Conservation (phyloP, 768 basidiomycete species). For the Scleroderma citrinum region DNA sequence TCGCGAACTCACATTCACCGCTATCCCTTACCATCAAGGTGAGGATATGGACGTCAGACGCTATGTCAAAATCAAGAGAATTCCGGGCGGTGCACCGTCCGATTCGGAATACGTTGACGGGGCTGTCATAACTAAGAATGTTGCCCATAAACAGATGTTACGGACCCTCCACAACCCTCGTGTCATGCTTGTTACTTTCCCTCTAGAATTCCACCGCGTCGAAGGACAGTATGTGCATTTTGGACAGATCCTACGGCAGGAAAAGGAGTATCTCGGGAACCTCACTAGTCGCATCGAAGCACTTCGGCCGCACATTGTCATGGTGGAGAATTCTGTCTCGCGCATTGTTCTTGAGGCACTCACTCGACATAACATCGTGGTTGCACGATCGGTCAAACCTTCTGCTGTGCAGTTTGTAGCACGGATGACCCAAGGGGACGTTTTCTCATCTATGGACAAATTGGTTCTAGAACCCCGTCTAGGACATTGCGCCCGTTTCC, state of each 20-base stretch:
- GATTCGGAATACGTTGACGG: constrained; percentile 98
- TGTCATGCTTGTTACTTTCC: constrained; percentile 95
- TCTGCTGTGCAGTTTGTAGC: constrained; percentile 84
- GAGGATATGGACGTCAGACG: constrained; percentile 93
- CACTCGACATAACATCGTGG: constrained; percentile 78
- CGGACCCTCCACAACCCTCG: constrained; percentile 78
- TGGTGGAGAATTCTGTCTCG: constrained; percentile 90
- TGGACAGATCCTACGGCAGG: constrained; percentile 84
- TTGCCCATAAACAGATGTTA: constrained; percentile 94
- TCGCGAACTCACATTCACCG: constrained; percentile 75
- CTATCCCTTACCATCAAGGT: constrained; percentile 65
- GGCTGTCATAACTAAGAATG: constrained; percentile 95
- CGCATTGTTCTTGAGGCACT: constrained; percentile 85
- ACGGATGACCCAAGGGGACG: constrained; percentile 92
- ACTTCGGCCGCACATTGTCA: constrained; percentile 83
- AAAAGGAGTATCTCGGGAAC: constrained; percentile 87
- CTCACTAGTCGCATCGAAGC: constrained; percentile 87
- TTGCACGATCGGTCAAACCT: constrained; percentile 84
- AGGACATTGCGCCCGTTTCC: constrained; percentile 81
- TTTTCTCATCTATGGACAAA: constrained; percentile 94
- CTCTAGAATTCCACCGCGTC: constrained; percentile 87
- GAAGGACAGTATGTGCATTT: constrained; percentile 93
- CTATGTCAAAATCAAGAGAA: constrained; percentile 98
- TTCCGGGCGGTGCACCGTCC: constrained; percentile 85
- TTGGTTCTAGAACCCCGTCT: constrained; percentile 83